Conservation (phyloP, 2,329 filamentous ascomycete species). For the Phoma herbarum region DNA sequence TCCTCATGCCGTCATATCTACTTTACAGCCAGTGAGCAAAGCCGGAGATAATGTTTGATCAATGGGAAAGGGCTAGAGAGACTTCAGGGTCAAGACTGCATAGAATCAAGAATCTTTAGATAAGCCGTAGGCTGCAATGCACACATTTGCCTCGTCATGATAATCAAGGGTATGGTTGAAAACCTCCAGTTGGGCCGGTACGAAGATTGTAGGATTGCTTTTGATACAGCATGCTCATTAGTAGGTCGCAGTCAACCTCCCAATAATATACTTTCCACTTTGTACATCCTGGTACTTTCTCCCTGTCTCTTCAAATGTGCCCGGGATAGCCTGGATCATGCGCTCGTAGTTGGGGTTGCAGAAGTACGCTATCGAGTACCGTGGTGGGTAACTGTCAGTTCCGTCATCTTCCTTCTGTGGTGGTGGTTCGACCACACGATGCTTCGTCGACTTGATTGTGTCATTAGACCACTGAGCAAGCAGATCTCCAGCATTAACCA, state of each 20-base stretch:
- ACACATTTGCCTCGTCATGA: no score
- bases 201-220: background rate
- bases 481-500: conserved; percentile 89
- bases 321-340: conserved; percentile 81
- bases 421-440: conserved; percentile 88
- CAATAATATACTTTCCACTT: conserved; percentile 81
- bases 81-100: no score
- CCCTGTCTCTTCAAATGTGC: conserved; percentile 73
- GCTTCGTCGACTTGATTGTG: conserved; percentile 87
- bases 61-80: no score
- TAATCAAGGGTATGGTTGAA: background rate
- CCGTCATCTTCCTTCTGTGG: conserved; percentile 55
- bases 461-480: conserved; percentile 91
- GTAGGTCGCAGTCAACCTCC: conserved; percentile 77
- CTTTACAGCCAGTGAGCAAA: no score
- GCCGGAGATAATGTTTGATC: no score
- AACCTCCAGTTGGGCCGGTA: background rate
- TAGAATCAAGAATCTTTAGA: no score
- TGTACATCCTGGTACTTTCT: conserved; percentile 84
- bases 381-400: conserved; percentile 69
- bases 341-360: conserved; percentile 84
- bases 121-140: no score
- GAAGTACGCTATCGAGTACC: conserved; percentile 91
- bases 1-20: no score
- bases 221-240: conserved; percentile 25